Evolutionary conservation across 2,329 filamentous ascomycete genomes (phyloP).

Genomic region (Alternaria sp.): DNA sequence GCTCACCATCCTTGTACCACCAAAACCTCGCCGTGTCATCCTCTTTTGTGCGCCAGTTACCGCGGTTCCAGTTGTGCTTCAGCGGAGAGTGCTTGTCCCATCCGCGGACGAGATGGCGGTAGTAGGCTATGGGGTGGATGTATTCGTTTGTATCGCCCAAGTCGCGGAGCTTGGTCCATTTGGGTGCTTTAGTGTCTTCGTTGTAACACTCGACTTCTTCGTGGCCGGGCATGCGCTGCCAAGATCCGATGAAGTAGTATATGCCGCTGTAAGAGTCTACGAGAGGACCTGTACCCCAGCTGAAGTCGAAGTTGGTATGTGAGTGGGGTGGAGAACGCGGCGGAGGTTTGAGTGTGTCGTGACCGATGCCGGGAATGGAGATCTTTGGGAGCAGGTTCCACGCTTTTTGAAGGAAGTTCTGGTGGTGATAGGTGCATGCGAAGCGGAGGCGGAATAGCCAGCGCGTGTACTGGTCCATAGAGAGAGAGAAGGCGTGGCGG

Average conservation of each 20-base stretch:
- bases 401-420: constrained; percentile 17
- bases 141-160: constrained; percentile 58
- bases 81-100: constrained; percentile 33
- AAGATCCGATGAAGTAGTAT: constrained; percentile 53
- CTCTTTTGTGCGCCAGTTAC: constrained; percentile 10
- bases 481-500: constrained; percentile 50
- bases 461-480: constrained; percentile 49
- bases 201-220: constrained; percentile 48
- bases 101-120: constrained; percentile 35
- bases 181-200: constrained; percentile 41
- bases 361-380: constrained; percentile 27
- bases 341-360: constrained; percentile 27
- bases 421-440: constrained; percentile 41
- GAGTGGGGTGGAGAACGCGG: constrained; percentile 36
- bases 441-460: constrained; percentile 41
- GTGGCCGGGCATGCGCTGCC: constrained; percentile 53
- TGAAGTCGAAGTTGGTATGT: constrained; percentile 49
- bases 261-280: constrained; percentile 50
- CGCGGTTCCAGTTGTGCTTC: constrained; percentile 28
- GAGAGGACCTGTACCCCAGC: constrained; percentile 56
- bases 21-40: constrained; percentile 33
- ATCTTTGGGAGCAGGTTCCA: constrained; percentile 23
- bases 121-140: constrained; percentile 53
- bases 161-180: constrained; percentile 45
- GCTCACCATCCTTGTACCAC: constrained; percentile 33